Base-by-base conservation (phyloP, 768 basidiomycete species). In the Mycena vitilis region DNA sequence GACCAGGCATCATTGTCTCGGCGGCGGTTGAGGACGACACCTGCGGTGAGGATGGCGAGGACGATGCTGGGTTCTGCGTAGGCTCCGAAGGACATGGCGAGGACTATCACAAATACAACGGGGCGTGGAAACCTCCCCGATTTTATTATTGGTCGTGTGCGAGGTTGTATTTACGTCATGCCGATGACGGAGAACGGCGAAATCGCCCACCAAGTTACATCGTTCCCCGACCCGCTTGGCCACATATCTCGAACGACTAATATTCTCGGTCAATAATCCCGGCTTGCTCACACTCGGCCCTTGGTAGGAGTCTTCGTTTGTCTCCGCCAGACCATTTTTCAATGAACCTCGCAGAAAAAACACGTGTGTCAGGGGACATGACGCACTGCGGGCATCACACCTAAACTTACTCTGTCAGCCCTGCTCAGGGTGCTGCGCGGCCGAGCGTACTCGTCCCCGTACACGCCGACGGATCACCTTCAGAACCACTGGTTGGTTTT, bases 1-100 rank as follows among this genome's bases (percentile, higher is more conserved):
- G 63, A 22, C 49, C 55, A 71, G n/a, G 58, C 52, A 25, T 48
- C 55, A 49, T 68, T 54, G 37, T 65, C 60, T 12, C 67, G 63
- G n/a, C 70, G 65, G 5, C 71, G 63, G 57, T 71, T 71, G 66
- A 71, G 67, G 51, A 71, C 55, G 51, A 71, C 71, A 18, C 71
- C 71, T 37, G 71, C 71, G 23, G 67, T 65, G 34, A 71, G 59
- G 48, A 71, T 71, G 5, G 55, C 10, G 63, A 68, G 42, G 57
- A 71, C 71, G 53, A 71, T 22, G 45, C n/a, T 44, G 2, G 71
- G 71, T 34, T 71, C 71, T 65, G 65, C 63, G 65, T 55, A 70
- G 38, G 68, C 68, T 10, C 68, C 68, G 13, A 69, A 69, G 40
- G 68, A 65, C 68, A 69, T 69, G 62, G 51, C 60, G n/a, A 37